Conservation (phyloP, 805 yeast genomes). For the Citeromyces nyonsensis region DNA sequence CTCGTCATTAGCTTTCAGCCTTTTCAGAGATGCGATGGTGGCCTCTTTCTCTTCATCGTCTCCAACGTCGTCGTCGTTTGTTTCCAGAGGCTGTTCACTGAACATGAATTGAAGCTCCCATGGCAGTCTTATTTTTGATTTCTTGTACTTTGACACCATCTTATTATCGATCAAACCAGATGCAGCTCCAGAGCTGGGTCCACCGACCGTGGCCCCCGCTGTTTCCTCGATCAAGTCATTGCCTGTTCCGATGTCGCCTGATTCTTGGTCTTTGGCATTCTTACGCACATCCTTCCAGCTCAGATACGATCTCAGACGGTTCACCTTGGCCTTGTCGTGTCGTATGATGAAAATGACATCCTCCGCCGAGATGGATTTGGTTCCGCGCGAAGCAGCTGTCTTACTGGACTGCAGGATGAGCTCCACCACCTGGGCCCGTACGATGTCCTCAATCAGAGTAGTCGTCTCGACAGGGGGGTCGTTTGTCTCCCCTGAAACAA, state of each 20-base stretch:
- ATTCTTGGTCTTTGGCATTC: constrained; percentile 44
- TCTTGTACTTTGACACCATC: constrained; percentile 43
- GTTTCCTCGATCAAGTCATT: constrained; percentile 16
- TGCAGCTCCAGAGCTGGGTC: constrained; percentile 11
- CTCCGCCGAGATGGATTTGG: constrained; percentile 77
- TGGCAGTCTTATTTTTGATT: constrained; percentile 71
- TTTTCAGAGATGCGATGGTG: constrained; percentile 70
- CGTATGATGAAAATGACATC: constrained; percentile 87
- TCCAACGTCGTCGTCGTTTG: constrained; percentile 44
- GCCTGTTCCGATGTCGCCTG: constrained; percentile 20
- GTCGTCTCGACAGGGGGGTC: constrained; percentile 92
- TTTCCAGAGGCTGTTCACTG: constrained; percentile 72
- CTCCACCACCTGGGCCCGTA: constrained; percentile 87
- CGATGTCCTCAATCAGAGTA: constrained; percentile 88
- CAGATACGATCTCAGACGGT: constrained; percentile 75
- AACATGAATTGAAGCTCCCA: constrained; percentile 96
- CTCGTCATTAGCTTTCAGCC: constrained; percentile 87
- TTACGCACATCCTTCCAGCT: constrained; percentile 97
- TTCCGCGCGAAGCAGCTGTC: constrained; percentile 67
- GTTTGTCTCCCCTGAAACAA: constrained; percentile 87
- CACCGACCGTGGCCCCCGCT: constrained; percentile 21
- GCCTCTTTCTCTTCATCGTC: constrained; percentile 91
- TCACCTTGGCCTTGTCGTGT: constrained; percentile 89
- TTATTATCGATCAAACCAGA: constrained; percentile 19
- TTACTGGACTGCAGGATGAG: constrained; percentile 59